A percentile compares a stretch with the other conserved stretches of the same genome.
phyloP scores from a whole-genome alignment of 495 filamentous ascomycete species.

The Aspergillus cristatus region DNA sequence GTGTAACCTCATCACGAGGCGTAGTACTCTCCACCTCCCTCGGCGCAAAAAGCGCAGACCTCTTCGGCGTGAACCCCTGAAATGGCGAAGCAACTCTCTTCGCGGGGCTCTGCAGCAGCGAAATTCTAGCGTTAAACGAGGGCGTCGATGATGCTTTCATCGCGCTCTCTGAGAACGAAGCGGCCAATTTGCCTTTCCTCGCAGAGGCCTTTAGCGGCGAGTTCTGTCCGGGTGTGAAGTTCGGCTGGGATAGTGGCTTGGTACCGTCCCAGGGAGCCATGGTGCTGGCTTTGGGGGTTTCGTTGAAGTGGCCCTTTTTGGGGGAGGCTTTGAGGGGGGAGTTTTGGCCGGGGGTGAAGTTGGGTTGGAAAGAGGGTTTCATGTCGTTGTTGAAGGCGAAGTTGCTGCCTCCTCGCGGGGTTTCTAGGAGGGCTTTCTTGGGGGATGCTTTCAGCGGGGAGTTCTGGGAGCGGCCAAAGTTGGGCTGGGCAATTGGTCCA shows the following conservation, averaged over 20 bases:
- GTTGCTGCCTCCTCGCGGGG: slow-evolving; percentile 6
- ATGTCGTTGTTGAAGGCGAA: not conserved
- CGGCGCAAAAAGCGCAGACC: slow-evolving; percentile 2
- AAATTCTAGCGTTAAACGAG: slow-evolving; percentile 18
- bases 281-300: slow-evolving; percentile 14
- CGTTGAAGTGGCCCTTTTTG: slow-evolving; percentile 16
- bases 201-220: slow-evolving; percentile 39
- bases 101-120: slow-evolving; percentile 35
- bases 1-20: not conserved
- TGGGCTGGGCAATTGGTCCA: slow-evolving; percentile 12
- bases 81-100: slow-evolving; percentile 33
- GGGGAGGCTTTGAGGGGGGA: slow-evolving; percentile 23
- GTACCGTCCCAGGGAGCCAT: slow-evolving; percentile 12
- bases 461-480: slow-evolving; percentile 18
- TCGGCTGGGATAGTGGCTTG: slow-evolving; percentile 12
- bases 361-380: slow-evolving; percentile 12
- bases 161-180: slow-evolving; percentile 24
- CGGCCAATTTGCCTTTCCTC: slow-evolving; percentile 30
- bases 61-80: slow-evolving; percentile 20
- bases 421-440: slow-evolving; percentile 17
- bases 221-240: slow-evolving; percentile 18
- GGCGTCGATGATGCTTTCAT: slow-evolving; percentile 22
- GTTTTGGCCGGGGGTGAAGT: slow-evolving; percentile 18
- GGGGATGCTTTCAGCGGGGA: slow-evolving; percentile 23
- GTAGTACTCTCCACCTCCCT: not conserved